Evolutionary conservation across 768 basidiomycete genomes (phyloP).

Genomic region (Cystofilobasidium bisporidii): DNA sequence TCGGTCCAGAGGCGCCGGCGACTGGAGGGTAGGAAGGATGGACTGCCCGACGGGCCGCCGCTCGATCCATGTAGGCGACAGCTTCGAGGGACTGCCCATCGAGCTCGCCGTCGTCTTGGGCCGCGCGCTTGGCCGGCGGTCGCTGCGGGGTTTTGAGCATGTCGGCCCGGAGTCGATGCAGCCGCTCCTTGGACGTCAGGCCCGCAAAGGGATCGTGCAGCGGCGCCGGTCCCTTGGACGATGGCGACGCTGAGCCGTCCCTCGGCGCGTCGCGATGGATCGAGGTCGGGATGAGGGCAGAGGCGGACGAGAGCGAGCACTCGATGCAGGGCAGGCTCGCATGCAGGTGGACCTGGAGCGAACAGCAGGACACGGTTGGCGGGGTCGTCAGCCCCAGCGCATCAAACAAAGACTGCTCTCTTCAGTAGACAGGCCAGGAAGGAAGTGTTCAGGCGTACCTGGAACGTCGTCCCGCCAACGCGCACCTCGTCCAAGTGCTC

Average conservation of each 20-base stretch:
- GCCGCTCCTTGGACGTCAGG: slow-evolving; percentile 8
- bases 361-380: too few relatives aligned
- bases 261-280: background rate
- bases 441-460: slow-evolving; percentile 1
- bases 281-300: slow-evolving; percentile 24
- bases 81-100: background rate
- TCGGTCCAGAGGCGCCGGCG: background rate
- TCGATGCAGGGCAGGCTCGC: slow-evolving; percentile 16
- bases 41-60: slow-evolving; percentile 6
- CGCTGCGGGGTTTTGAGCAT: slow-evolving; percentile 1
- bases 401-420: too few relatives aligned
- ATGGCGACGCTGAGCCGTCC: background rate
- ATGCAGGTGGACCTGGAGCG: slow-evolving; percentile 24
- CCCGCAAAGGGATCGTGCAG: slow-evolving; percentile 2
- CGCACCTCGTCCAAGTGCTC: slow-evolving; percentile 19
- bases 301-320: slow-evolving; percentile 11
- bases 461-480: slow-evolving; percentile 18
- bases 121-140: background rate
- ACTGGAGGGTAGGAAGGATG: slow-evolving; percentile 2
- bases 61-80: slow-evolving; percentile 17
- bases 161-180: slow-evolving; percentile 5
- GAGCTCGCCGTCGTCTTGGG: background rate
- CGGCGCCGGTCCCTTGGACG: background rate
- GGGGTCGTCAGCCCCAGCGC: too few relatives aligned
- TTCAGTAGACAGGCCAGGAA: too few relatives aligned